These are phyloP conservation scores for Candida pseudoviswanathii DNA, from an alignment of 1,139 yeast genomes.

Conservation along the genomic window DNA sequence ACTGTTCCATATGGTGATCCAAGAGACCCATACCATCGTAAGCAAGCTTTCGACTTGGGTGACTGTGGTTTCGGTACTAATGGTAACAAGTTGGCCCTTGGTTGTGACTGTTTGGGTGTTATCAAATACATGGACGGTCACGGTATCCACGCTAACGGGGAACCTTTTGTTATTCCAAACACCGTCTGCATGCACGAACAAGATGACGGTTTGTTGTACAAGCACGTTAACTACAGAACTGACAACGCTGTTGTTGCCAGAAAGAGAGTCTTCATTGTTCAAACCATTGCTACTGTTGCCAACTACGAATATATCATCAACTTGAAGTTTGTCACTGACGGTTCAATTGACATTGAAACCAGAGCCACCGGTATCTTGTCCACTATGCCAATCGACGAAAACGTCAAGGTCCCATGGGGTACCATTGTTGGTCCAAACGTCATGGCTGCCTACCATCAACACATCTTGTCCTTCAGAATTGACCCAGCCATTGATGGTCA, in stretches of 20 bases:
- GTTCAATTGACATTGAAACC: constrained; percentile 78
- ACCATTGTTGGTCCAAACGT: constrained; percentile 84
- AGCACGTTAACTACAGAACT: constrained; percentile 85
- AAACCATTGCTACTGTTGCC: constrained; percentile 87
- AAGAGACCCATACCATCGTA: constrained; percentile 78
- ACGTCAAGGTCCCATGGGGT: constrained; percentile 78
- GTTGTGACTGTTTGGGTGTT: constrained; percentile 90
- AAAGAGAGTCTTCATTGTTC: constrained; percentile 83
- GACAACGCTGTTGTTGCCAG: constrained; percentile 74
- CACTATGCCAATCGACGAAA: constrained; percentile 82
- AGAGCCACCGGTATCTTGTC: constrained; percentile 88
- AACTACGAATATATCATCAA: constrained; percentile 85
- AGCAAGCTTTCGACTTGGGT: constrained; percentile 87
- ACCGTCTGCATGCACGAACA: constrained; percentile 91
- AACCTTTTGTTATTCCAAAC: constrained; percentile 65
- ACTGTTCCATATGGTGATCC: constrained; percentile 85
- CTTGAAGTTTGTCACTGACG: constrained; percentile 79
- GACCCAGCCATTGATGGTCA: constrained; percentile 90
- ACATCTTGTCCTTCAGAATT: constrained; percentile 78
- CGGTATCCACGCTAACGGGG: constrained; percentile 63
- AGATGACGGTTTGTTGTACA: constrained; percentile 72
- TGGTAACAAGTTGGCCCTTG: constrained; percentile 74
- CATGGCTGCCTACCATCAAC: constrained; percentile 90
- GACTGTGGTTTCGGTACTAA: constrained; percentile 87
- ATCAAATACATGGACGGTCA: constrained; percentile 77